Percentiles rank a stretch among this genome's conserved stretches.
These are phyloP conservation scores for Yamadazyma phyllophila DNA, from an alignment of 805 yeast genomes.

Conservation along the genomic window DNA sequence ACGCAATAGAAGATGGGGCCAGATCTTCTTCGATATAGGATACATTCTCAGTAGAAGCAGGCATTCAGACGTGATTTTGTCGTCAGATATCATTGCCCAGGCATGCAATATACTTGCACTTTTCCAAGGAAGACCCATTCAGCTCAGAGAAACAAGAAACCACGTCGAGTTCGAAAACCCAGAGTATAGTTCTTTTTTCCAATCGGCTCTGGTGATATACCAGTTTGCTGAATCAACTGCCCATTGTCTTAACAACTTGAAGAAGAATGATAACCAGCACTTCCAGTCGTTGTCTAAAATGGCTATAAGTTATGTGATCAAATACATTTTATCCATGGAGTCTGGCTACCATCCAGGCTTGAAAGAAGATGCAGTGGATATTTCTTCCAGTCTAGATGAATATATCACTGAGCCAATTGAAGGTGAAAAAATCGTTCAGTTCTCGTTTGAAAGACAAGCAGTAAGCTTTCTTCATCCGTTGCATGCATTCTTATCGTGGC, in stretches of 20 bases:
- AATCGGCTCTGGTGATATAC: constrained; percentile 63
- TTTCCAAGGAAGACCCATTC: constrained; percentile 76
- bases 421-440: constrained; percentile 22
- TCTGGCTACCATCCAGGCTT: constrained; percentile 26
- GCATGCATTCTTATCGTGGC: constrained; percentile 70
- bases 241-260: constrained; percentile 35
- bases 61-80: constrained; percentile 46
- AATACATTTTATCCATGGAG: constrained; percentile 30
- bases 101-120: constrained; percentile 62
- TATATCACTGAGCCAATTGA: constrained; percentile 22
- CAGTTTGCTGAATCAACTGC: constrained; percentile 58
- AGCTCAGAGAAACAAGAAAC: constrained; percentile 68
- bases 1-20: constrained; percentile 75
- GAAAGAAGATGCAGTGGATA: constrained; percentile 26
- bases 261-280: constrained; percentile 8
- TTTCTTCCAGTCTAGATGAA: constrained; percentile 16
- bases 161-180: constrained; percentile 92
- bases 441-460: constrained; percentile 34
- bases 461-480: constrained; percentile 80
- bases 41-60: constrained; percentile 71
- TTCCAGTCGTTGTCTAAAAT: constrained; percentile 16
- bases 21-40: constrained; percentile 74
- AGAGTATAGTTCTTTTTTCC: constrained; percentile 72
- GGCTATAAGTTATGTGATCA: constrained; percentile 31
- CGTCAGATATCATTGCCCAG: constrained; percentile 50